Evolutionary conservation across 164 flowering plant species (phyloP).

Genomic region (Annona cherimola): DNA sequence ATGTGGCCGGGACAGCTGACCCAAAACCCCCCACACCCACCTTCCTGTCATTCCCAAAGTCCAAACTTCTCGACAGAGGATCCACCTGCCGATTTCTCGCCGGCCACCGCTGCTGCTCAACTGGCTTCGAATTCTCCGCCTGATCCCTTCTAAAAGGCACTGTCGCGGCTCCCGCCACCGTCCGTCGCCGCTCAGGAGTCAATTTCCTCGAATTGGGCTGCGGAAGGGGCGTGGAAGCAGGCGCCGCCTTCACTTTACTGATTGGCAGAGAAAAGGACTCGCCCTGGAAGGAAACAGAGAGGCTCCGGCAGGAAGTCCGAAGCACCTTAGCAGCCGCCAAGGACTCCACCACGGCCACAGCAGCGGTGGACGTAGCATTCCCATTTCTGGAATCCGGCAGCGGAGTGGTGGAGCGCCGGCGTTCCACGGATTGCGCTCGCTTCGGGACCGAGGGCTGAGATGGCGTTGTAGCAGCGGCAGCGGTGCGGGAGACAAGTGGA

Average conservation of each 20-base stretch:
- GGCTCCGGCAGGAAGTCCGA: constrained; percentile 71
- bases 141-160: constrained; percentile 47
- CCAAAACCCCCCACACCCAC: constrained; percentile 52
- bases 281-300: constrained; percentile 95
- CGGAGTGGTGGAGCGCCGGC: constrained; percentile 50
- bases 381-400: constrained; percentile 22
- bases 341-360: constrained; percentile 33
- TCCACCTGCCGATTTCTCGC: constrained; percentile 39
- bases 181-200: constrained; percentile 65
- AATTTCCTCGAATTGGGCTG: constrained; percentile 38
- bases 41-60: constrained; percentile 30
- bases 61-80: constrained; percentile 57
- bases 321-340: constrained; percentile 58
- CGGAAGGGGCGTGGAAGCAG: constrained; percentile 9
- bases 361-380: neutral
- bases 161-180: constrained; percentile 20
- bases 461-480: constrained; percentile 14
- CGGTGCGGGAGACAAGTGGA: constrained; percentile 35
- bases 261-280: constrained; percentile 83
- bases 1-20: constrained; percentile 29
- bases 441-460: constrained; percentile 21
- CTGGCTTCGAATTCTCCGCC: constrained; percentile 55
- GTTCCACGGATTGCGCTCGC: constrained; percentile 71
- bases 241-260: constrained; percentile 59
- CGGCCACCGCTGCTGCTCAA: constrained; percentile 82